Conservation (phyloP, 2,329 filamentous ascomycete species). For the Thielaviopsis musarum region DNA sequence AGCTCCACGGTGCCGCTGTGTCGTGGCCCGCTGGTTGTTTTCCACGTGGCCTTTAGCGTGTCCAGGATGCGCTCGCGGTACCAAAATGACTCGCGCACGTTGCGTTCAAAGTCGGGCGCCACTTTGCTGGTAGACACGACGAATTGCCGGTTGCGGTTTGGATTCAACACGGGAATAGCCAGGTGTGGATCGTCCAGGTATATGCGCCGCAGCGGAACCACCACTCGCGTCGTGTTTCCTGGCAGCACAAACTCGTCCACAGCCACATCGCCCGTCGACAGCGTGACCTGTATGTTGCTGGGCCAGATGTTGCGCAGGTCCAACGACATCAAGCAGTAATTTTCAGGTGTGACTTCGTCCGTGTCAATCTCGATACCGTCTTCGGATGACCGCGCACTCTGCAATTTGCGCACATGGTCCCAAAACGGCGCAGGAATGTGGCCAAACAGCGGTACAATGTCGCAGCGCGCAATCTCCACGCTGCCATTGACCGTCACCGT, state of each 20-base stretch:
- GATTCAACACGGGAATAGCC: conserved; percentile 64
- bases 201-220: conserved; percentile 59
- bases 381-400: background rate
- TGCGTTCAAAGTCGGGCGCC: conserved; percentile 61
- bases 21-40: conserved; percentile 30
- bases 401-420: conserved; percentile 22
- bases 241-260: conserved; percentile 44
- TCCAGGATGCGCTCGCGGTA: conserved; percentile 70
- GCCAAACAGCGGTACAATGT: conserved; percentile 57
- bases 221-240: conserved; percentile 54
- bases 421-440: conserved; percentile 47
- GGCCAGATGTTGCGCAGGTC: conserved; percentile 88
- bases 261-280: conserved; percentile 35
- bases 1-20: conserved; percentile 58
- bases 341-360: conserved; percentile 28
- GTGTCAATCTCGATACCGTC: background rate
- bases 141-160: conserved; percentile 75
- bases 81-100: conserved; percentile 75
- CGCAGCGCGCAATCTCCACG: conserved; percentile 64
- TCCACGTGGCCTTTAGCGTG: conserved; percentile 55
- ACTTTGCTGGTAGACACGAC: conserved; percentile 70
- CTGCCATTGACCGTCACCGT: conserved; percentile 86
- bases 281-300: conserved; percentile 50
- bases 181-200: conserved; percentile 63
- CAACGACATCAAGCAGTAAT: conserved; percentile 63